Conservation (phyloP, 768 basidiomycete species). For the Phaeolepiota aurea region DNA sequence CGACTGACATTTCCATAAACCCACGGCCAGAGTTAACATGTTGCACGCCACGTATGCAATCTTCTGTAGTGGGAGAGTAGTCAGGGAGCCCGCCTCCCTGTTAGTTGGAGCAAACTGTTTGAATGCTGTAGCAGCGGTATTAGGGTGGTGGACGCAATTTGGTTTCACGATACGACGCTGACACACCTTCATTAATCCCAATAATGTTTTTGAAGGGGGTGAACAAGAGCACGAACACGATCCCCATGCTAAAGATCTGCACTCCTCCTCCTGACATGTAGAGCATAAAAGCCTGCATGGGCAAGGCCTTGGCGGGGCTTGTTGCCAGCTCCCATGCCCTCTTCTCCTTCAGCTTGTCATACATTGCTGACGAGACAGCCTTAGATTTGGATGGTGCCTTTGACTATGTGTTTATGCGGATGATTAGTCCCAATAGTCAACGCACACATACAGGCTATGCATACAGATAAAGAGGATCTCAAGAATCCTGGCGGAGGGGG, state of each 20-base stretch:
- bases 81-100: constrained; percentile 38
- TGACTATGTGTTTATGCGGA: constrained; percentile 24
- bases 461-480: constrained; percentile 26
- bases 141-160: too few relatives aligned
- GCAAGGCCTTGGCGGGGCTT: constrained; percentile 80
- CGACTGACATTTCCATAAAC: constrained; percentile 86
- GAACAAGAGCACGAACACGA: constrained; percentile 87
- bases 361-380: constrained; percentile 33
- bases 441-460: constrained; percentile 12
- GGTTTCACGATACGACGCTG: neutral
- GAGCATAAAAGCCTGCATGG: constrained; percentile 97
- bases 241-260: constrained; percentile 95
- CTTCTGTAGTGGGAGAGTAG: constrained; percentile 63
- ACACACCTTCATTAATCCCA: constrained; percentile 69
- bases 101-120: constrained; percentile 65
- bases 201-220: constrained; percentile 80
- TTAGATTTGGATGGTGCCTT: constrained; percentile 26
- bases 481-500: constrained; percentile 66
- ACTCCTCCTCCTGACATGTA: constrained; percentile 97
- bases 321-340: constrained; percentile 85
- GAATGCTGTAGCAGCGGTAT: constrained; percentile 43
- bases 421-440: neutral
- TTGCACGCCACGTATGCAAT: constrained; percentile 66
- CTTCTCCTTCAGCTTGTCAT: constrained; percentile 63
- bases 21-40: constrained; percentile 69